Evolutionary conservation across 1,284 basidiomycete species (phyloP).

Genomic region (Fomes fomentarius): DNA sequence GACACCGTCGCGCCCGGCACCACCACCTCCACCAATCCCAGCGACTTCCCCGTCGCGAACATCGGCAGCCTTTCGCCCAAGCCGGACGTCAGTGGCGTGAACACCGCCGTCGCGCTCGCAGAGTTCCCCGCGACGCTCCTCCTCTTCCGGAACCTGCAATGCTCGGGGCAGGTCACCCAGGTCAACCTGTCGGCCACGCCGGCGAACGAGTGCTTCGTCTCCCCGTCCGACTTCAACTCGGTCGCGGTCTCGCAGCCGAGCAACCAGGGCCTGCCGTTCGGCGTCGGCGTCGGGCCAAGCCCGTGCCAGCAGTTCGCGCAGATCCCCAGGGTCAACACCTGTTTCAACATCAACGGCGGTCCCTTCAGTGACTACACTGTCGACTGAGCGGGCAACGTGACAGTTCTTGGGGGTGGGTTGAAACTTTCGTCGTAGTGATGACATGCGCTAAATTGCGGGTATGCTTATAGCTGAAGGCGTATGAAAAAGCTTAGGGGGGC

Average conservation of each 20-base stretch:
- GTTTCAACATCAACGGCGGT: conserved; percentile 8
- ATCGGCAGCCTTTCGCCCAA: background rate
- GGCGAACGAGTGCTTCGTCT: background rate
- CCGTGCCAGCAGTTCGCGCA: background rate
- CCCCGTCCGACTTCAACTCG: background rate
- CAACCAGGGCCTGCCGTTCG: conserved; percentile 10
- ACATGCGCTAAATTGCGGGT: no score
- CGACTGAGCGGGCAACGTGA: no score
- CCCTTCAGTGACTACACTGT: background rate
- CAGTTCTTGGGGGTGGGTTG: no score
- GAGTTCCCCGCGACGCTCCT: conserved; percentile 8
- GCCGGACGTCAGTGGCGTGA: conserved; percentile 5
- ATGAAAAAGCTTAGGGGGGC: no score
- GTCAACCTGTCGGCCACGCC: conserved; percentile 5
- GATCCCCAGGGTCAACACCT: conserved; percentile 9
- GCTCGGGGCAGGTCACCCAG: no score
- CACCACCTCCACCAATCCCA: conserved; percentile 3
- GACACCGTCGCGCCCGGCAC: background rate
- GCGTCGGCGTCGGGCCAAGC: background rate
- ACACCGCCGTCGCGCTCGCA: conserved; percentile 1
- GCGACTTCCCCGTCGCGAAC: conserved; percentile 13
- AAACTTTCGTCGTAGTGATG: no score
- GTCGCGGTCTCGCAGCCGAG: conserved; percentile 8
- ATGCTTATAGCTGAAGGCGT: no score
- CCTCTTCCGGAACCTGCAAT: conserved; percentile 5